Evolutionary conservation across 208 protist genomes (phyloP), one percentile per base, ranked within the genome.

Genomic region (Wallacemonas rigidus): DNA sequence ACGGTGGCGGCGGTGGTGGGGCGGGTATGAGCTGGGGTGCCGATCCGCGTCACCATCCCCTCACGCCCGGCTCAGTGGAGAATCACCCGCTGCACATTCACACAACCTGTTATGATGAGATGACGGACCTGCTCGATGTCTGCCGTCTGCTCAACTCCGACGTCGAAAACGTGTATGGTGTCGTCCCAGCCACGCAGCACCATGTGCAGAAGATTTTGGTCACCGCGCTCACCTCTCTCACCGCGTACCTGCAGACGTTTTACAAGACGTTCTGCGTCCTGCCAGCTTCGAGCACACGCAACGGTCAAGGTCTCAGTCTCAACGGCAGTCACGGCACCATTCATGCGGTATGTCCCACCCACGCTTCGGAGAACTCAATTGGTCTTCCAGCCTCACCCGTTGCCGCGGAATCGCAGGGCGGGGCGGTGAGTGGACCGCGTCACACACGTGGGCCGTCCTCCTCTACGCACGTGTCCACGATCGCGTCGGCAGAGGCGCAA

Each of bases 71-170:
- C 43, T 65, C 60, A 3, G 60, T 65, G 3, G 60, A 65, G 60
- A 50, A 50, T 15, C 41, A 44, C n/a, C 60, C 60, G n/a, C 38
- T 65, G 5, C 41, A 2, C 3, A 1, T 65, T 4, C 6, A 7
- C 41, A 65, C 60, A 14, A 65, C 11, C 38, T 38, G 43, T 41
- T 65, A 48, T 1, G 41, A 68, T 6, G 60, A 71, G 2, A n/a
- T 87, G 50, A 43, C 11, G 12, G 79, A 83, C 70, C 45, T 87
- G 2, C 58, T 75, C 15, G 82, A 87, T 48, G 58, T 75, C 45
- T 55, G 67, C 36, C 74, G 82, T 1, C 72, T 83, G 48, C 71
- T 87, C 11, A 63, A 68, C 45, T 75, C 72, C 43, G 82, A 87
- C 60, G 69, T 87, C 40, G 55, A 71, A 6, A 83, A 83, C 58